These are phyloP conservation scores for Acacia melanoxylon DNA, from an alignment of 306 rosid species.

Conservation along the genomic window DNA sequence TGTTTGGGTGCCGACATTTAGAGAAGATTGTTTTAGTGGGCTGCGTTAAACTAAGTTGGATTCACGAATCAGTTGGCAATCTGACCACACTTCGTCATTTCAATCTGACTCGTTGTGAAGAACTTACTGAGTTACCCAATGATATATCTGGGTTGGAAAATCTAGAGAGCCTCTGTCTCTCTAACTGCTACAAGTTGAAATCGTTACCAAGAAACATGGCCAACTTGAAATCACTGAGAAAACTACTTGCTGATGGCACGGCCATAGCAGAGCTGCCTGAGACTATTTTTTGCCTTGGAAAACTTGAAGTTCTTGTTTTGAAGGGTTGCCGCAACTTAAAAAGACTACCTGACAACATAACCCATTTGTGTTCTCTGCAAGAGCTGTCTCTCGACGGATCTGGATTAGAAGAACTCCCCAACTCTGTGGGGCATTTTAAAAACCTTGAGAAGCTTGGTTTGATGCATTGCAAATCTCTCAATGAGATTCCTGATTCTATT, in stretches of 20 bases:
- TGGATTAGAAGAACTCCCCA: slow-evolving; percentile 51
- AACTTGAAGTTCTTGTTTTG: slow-evolving; percentile 51
- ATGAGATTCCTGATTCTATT: slow-evolving; percentile 49
- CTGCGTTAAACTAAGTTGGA: slow-evolving; percentile 41
- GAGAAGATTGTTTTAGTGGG: slow-evolving; percentile 52
- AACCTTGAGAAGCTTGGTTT: slow-evolving; percentile 59
- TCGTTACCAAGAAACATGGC: slow-evolving; percentile 49
- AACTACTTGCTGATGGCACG: slow-evolving; percentile 44
- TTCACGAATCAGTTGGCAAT: slow-evolving; percentile 57
- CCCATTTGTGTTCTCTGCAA: slow-evolving; percentile 47
- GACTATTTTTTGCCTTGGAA: slow-evolving; percentile 42
- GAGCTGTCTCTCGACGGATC: slow-evolving; percentile 44
- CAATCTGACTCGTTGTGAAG: slow-evolving; percentile 43
- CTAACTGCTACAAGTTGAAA: slow-evolving; percentile 41
- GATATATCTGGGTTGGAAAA: slow-evolving; percentile 54
- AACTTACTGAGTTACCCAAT: slow-evolving; percentile 43
- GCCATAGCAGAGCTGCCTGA: slow-evolving; percentile 47
- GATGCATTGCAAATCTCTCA: slow-evolving; percentile 49
- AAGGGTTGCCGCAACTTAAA: slow-evolving; percentile 38
- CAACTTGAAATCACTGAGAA: slow-evolving; percentile 48
- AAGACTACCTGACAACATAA: slow-evolving; percentile 51
- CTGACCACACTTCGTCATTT: slow-evolving; percentile 42
- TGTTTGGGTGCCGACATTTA: slow-evolving; percentile 44
- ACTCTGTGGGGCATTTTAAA: slow-evolving; percentile 47
- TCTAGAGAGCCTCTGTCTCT: slow-evolving; percentile 50